Percentiles rank a stretch among this genome's conserved stretches.
These are phyloP conservation scores for Rhodotorula diobovata DNA, from an alignment of 768 basidiomycete genomes.

Conservation along the genomic window DNA sequence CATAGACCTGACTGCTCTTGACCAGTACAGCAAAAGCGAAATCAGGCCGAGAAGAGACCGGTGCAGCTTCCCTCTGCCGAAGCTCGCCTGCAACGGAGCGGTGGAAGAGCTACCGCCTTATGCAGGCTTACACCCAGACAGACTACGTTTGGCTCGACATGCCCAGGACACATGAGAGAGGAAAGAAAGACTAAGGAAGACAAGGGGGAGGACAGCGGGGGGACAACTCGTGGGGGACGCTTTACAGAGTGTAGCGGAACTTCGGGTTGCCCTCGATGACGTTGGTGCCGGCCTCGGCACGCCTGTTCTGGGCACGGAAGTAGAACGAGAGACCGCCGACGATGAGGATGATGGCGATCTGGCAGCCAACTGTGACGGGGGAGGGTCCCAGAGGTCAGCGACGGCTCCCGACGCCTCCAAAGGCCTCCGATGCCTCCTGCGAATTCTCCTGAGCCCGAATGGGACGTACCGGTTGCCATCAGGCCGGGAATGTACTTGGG, in stretches of 20 bases:
- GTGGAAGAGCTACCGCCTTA: too few species aligned
- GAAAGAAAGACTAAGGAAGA: not conserved
- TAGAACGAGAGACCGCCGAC: conserved; percentile 18
- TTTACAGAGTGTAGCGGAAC: conserved; percentile 42
- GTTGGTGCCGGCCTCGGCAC: conserved; percentile 19
- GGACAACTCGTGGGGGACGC: too few species aligned
- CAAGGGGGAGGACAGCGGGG: not conserved
- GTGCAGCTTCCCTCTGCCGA: too few species aligned
- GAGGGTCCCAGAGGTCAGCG: not conserved
- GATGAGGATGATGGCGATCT: conserved; percentile 26
- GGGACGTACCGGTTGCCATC: conserved; percentile 11
- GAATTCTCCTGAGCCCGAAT: fast-evolving
- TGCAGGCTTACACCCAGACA: too few species aligned
- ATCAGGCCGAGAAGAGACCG: too few species aligned
- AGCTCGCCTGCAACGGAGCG: too few species aligned
- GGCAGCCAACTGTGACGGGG: conserved; percentile 20
- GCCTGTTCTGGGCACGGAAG: conserved; percentile 31
- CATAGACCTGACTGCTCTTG: too few species aligned
- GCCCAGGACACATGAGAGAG: too few species aligned
- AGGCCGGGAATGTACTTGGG: conserved; percentile 35
- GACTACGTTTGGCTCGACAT: too few species aligned
- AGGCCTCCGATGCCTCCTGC: too few species aligned
- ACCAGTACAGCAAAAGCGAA: too few species aligned
- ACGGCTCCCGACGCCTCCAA: too few species aligned
- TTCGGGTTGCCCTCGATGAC: conserved; percentile 32